Evolutionary conservation across 345 rosid species (phyloP).

Genomic region (Salix caprea): DNA sequence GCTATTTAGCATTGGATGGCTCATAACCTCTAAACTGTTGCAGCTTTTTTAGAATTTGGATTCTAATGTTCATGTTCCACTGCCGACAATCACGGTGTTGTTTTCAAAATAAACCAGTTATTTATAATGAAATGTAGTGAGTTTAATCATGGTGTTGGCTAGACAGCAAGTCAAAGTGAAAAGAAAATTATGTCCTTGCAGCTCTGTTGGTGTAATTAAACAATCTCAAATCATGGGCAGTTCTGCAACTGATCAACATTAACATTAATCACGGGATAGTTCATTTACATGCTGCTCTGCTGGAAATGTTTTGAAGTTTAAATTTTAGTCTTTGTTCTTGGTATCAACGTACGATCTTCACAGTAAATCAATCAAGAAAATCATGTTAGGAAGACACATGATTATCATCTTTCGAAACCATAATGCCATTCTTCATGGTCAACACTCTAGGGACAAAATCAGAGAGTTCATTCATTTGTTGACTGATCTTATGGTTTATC

Average conservation of each 20-base stretch:
- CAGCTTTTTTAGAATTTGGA: conserved; percentile 6
- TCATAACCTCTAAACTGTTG: not conserved
- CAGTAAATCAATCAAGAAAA: not conserved
- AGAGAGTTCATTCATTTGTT: not conserved
- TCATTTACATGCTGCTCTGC: not conserved
- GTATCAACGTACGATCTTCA: not conserved
- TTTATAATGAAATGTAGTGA: not conserved
- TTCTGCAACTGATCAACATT: not conserved
- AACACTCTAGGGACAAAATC: not conserved
- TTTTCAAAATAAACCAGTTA: not conserved
- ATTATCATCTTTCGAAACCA: not conserved
- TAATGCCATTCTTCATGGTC: not conserved
- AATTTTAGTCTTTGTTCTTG: not conserved
- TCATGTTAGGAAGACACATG: not conserved
- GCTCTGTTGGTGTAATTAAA: not conserved
- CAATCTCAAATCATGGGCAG: not conserved
- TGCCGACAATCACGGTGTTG: conserved; percentile 12
- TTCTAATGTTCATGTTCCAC: not conserved
- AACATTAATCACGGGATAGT: not conserved
- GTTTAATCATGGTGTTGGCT: not conserved
- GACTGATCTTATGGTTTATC: not conserved
- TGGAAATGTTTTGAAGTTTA: not conserved
- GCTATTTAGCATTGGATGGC: not conserved
- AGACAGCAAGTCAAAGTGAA: not conserved
- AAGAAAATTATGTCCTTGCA: not conserved